These are phyloP conservation scores for Pholiota conissans DNA, from an alignment of 768 basidiomycete genomes.

Conservation along the genomic window DNA sequence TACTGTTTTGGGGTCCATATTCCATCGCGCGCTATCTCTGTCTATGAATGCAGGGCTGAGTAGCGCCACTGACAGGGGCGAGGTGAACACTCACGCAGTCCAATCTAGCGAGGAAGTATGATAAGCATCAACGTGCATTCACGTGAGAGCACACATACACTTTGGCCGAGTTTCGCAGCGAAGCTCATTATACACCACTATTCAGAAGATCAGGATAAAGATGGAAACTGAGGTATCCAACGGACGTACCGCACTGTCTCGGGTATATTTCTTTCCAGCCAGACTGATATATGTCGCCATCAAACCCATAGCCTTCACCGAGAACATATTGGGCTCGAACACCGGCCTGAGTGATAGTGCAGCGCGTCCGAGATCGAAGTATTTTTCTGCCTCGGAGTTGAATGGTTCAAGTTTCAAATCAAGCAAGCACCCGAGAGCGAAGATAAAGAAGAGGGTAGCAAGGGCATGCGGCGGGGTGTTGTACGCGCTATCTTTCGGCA, in stretches of 20 bases:
- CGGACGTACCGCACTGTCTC: conserved; percentile 39
- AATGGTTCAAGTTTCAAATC: conserved; percentile 52
- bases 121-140: not conserved
- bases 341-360: conserved; percentile 51
- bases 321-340: conserved; percentile 55
- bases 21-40: conserved; percentile 70
- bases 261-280: conserved; percentile 52
- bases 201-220: conserved; percentile 10
- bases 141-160: conserved; percentile 28
- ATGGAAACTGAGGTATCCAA: conserved; percentile 18
- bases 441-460: conserved; percentile 55
- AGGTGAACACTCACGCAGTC: conserved; percentile 49
- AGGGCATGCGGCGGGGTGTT: conserved; percentile 43
- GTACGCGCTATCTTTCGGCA: not conserved
- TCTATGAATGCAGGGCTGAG: conserved; percentile 29
- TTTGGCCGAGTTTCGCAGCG: conserved; percentile 61
- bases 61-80: not conserved
- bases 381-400: conserved; percentile 59
- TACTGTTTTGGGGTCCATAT: conserved; percentile 57
- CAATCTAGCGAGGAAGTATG: conserved; percentile 39
- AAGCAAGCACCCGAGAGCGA: conserved; percentile 63
- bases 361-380: conserved; percentile 56
- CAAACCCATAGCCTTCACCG: conserved; percentile 59
- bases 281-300: conserved; percentile 56
- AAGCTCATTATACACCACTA: conserved; percentile 55